These are phyloP conservation scores for Hypomontagnella submonticulosa DNA, from an alignment of 495 filamentous ascomycete genomes.

Conservation along the genomic window DNA sequence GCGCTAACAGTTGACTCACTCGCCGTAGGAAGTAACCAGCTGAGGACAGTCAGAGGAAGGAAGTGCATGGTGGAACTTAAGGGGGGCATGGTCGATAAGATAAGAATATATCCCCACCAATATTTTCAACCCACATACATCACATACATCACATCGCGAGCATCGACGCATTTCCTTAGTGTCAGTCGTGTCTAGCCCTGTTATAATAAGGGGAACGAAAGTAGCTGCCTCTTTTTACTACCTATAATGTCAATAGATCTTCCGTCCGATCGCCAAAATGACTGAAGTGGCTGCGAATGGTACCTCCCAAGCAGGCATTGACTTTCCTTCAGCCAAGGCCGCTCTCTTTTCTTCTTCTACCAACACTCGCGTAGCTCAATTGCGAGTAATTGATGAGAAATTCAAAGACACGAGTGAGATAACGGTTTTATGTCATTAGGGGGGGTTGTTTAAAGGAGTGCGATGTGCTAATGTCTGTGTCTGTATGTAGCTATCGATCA, in stretches of 20 bases:
- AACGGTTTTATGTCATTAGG: neutral
- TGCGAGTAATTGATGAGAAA: slow-evolving; percentile 60
- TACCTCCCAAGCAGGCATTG: slow-evolving; percentile 48
- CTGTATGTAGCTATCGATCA: slow-evolving; percentile 54
- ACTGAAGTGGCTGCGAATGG: slow-evolving; percentile 53
- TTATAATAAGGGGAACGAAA: slow-evolving; percentile 2
- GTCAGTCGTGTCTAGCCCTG: neutral
- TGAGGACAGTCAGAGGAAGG: neutral
- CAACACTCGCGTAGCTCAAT: slow-evolving; percentile 52
- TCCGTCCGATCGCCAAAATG: slow-evolving; percentile 52
- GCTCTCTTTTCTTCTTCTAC: slow-evolving; percentile 64
- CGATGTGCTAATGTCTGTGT: slow-evolving; percentile 19
- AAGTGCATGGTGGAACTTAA: too few relatives aligned
- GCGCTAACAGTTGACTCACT: slow-evolving; percentile 13
- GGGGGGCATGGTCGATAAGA: slow-evolving; percentile 1
- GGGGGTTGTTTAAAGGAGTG: neutral
- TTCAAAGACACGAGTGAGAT: slow-evolving; percentile 58
- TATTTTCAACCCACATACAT: slow-evolving; percentile 28
- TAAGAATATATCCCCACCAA: slow-evolving; percentile 20
- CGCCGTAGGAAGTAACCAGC: slow-evolving; percentile 11
- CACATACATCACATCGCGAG: slow-evolving; percentile 22
- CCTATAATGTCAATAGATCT: slow-evolving; percentile 48
- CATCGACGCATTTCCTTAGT: slow-evolving; percentile 1
- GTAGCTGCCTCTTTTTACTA: neutral
- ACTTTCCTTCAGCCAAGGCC: slow-evolving; percentile 48